phyloP scores from a whole-genome alignment of 2,329 filamentous ascomycete genomes.

The Pyrenochaeta sp. region DNA sequence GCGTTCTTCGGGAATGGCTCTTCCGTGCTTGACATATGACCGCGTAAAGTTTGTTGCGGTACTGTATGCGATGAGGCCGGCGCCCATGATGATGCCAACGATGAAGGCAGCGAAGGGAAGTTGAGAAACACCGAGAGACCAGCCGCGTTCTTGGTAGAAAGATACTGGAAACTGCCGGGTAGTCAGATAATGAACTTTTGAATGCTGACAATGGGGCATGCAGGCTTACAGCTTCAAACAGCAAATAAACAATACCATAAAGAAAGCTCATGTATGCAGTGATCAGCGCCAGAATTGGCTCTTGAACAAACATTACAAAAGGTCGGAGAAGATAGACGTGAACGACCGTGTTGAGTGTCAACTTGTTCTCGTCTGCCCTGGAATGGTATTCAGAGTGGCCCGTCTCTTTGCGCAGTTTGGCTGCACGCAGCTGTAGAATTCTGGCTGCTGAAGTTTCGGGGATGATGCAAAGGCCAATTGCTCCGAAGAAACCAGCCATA shows the following conservation, averaged over 20 bases:
- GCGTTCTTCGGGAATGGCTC: conserved; percentile 66
- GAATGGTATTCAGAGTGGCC: conserved; percentile 51
- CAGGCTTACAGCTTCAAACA: conserved; percentile 45
- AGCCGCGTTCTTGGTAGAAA: conserved; percentile 70
- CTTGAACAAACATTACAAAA: conserved; percentile 66
- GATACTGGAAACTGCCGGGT: conserved; percentile 65
- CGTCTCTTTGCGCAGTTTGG: conserved; percentile 40
- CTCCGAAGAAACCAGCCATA: conserved; percentile 40
- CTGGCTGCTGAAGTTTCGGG: conserved; percentile 43
- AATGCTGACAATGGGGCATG: background rate
- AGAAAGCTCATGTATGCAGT: conserved; percentile 75
- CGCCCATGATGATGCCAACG: conserved; percentile 66
- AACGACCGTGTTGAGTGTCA: conserved; percentile 67
- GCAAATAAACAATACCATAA: conserved; percentile 70
- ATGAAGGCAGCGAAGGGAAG: conserved; percentile 73
- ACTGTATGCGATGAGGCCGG: conserved; percentile 41
- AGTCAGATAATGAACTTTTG: conserved; percentile 53
- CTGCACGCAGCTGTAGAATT: conserved; percentile 42
- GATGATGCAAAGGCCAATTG: conserved; percentile 30
- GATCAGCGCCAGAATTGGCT: conserved; percentile 54
- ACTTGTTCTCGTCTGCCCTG: conserved; percentile 64
- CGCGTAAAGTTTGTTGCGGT: conserved; percentile 45
- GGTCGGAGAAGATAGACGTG: conserved; percentile 74
- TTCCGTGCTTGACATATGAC: conserved; percentile 48
- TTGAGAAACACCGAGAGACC: conserved; percentile 65